Conservation (phyloP, 305 asterid genomes). For the Withania somnifera region DNA sequence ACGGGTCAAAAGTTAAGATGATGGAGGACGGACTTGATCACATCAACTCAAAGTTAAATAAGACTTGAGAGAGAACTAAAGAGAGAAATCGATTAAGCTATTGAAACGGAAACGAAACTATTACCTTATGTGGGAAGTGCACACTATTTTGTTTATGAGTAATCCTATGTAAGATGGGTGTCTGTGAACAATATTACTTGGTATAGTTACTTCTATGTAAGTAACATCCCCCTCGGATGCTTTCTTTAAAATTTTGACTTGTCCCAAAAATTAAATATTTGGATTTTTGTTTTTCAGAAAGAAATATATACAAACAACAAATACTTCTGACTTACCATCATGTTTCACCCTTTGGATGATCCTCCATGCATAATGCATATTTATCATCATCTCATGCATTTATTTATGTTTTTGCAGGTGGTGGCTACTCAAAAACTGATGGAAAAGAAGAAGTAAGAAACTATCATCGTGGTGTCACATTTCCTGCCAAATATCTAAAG, state of each 20-base stretch:
- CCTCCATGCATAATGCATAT: neutral
- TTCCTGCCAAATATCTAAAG: neutral
- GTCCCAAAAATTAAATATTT: neutral
- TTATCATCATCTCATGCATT: neutral
- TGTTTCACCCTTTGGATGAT: neutral
- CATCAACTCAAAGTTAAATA: neutral
- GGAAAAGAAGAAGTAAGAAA: slow-evolving; percentile 84
- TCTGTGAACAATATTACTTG: too few species aligned
- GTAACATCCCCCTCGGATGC: neutral
- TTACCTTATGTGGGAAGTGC: neutral
- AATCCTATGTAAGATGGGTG: neutral
- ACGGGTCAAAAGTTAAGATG: neutral
- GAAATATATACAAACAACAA: neutral
- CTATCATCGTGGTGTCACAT: neutral
- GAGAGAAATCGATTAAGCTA: neutral
- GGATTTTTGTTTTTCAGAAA: neutral
- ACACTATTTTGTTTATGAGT: neutral
- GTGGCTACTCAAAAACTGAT: slow-evolving; percentile 68
- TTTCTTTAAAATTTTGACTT: neutral
- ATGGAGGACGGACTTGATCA: neutral
- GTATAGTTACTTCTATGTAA: neutral
- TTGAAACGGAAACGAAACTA: neutral
- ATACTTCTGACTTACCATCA: neutral
- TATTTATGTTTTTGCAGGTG: slow-evolving; percentile 38
- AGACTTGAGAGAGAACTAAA: neutral